Percentiles rank a stretch among this genome's conserved stretches.
phyloP scores from a whole-genome alignment of 352 stramenopile species.

The Blastocystis sp. region DNA sequence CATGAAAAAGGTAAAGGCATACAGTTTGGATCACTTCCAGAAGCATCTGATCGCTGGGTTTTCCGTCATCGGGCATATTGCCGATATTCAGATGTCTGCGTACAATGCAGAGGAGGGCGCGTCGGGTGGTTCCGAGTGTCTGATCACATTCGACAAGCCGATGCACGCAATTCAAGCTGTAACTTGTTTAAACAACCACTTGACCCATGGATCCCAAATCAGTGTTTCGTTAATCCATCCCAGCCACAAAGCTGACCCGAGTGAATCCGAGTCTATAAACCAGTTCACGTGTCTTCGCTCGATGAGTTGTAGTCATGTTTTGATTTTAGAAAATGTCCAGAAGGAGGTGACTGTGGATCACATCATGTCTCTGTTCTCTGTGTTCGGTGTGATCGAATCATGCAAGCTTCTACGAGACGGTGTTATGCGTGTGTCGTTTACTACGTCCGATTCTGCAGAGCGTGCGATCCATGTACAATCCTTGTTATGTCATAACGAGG shows the following conservation, averaged over 20 bases:
- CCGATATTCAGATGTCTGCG: not conserved
- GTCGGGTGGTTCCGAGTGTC: not conserved
- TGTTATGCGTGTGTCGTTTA: not conserved
- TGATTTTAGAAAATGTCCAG: not conserved
- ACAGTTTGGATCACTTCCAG: not conserved
- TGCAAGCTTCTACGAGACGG: not conserved
- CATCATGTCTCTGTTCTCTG: not conserved
- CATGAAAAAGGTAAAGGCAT: not conserved
- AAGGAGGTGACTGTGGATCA: not conserved
- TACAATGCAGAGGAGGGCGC: not conserved
- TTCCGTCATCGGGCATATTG: slow-evolving; percentile 1
- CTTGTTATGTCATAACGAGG: not conserved
- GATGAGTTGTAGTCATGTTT: not conserved
- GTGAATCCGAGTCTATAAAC: not conserved
- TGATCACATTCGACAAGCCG: not conserved
- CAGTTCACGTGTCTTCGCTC: not conserved
- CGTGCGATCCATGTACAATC: not conserved
- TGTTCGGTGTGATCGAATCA: not conserved
- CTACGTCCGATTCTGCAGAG: not conserved
- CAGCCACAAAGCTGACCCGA: not conserved
- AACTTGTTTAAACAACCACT: slow-evolving; percentile 30
- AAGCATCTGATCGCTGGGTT: slow-evolving; percentile 49
- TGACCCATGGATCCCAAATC: not conserved
- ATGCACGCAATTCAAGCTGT: slow-evolving; percentile 23
- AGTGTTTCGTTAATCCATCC: not conserved